These are phyloP conservation scores for Corymbia maculata DNA, from an alignment of 345 rosid species.

Conservation along the genomic window DNA sequence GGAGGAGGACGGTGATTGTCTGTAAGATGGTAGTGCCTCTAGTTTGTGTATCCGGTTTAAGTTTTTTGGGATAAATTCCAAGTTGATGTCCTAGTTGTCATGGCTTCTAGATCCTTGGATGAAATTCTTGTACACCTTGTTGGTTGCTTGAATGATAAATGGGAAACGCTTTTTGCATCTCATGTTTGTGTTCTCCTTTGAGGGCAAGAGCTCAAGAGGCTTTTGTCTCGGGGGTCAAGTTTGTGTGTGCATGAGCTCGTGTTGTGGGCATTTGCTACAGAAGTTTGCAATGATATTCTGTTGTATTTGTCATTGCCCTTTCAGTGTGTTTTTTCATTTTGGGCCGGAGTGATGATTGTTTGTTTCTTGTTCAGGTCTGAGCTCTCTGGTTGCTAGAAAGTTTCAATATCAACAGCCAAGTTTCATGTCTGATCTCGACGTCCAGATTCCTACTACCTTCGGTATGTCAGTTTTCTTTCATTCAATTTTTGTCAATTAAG, in stretches of 20 bases:
- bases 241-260: neutral
- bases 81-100: neutral
- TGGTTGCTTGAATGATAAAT: neutral
- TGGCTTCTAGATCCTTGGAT: neutral
- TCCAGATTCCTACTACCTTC: constrained; percentile 57
- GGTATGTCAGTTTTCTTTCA: constrained; percentile 20
- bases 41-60: neutral
- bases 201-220: neutral
- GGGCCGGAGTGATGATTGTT: neutral
- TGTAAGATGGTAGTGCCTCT: neutral
- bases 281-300: neutral
- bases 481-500: neutral
- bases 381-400: constrained; percentile 26
- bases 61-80: neutral
- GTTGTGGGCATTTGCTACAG: neutral
- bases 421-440: constrained; percentile 80
- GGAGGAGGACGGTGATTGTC: neutral
- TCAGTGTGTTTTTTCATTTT: neutral
- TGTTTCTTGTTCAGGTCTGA: constrained; percentile 21
- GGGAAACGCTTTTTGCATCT: neutral
- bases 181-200: neutral
- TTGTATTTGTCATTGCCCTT: neutral
- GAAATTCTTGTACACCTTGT: neutral
- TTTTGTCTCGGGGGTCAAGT: neutral
- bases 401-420: constrained; percentile 14